phyloP scores from a whole-genome alignment of 129 eudicot genomes.

The Mikania micrantha region DNA sequence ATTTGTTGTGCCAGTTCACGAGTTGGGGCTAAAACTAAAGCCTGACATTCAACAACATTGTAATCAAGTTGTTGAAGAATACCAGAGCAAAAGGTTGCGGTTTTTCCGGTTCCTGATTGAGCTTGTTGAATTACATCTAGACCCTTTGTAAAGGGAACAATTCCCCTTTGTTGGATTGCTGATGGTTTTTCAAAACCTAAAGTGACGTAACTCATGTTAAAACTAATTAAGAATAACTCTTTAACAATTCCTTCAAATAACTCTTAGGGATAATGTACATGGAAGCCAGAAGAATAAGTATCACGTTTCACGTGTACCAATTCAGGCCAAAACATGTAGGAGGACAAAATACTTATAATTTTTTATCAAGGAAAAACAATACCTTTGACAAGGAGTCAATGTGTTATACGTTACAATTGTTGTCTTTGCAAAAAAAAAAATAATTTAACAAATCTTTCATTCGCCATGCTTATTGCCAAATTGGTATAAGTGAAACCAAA shows the following conservation, averaged over 20 bases:
- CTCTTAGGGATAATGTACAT: background rate
- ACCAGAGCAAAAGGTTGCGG: slow-evolving; percentile 25
- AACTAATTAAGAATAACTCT: background rate
- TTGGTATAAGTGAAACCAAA: no score
- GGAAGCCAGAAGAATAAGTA: background rate
- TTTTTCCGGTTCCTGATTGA: slow-evolving; percentile 26
- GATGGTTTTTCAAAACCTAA: slow-evolving; percentile 32
- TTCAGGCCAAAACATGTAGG: background rate
- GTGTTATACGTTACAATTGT: background rate
- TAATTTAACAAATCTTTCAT: background rate
- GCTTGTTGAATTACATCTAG: slow-evolving; percentile 26
- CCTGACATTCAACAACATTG: slow-evolving; percentile 11
- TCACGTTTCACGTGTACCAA: background rate
- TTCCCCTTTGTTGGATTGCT: slow-evolving; percentile 24
- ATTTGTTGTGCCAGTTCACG: slow-evolving; percentile 24
- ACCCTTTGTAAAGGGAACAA: slow-evolving; percentile 23
- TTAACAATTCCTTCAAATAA: background rate
- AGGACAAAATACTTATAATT: background rate
- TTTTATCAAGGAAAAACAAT: background rate
- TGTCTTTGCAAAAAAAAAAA: background rate
- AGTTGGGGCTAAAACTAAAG: slow-evolving; percentile 22
- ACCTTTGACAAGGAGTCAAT: background rate
- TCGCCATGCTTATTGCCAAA: background rate
- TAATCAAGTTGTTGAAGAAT: slow-evolving; percentile 27
- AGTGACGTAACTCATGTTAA: background rate